Percentiles rank a stretch among this genome's conserved stretches.
Evolutionary conservation across 352 stramenopile genomes (phyloP).

Genomic region (Phytophthora palmivora): DNA sequence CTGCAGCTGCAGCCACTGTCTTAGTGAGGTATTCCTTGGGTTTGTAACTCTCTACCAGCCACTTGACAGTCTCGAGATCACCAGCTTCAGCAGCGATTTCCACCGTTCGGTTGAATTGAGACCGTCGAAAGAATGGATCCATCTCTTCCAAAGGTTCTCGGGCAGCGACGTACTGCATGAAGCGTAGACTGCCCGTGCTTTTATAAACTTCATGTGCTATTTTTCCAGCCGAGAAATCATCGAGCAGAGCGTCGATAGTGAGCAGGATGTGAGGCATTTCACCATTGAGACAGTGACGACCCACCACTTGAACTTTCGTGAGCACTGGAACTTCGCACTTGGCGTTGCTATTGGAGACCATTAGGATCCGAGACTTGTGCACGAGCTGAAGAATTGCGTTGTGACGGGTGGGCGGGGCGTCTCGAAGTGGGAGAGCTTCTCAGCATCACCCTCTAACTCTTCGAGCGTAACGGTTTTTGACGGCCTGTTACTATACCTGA

Average conservation of each 20-base stretch:
- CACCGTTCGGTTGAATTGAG: slow-evolving; percentile 31
- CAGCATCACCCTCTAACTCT: slow-evolving; percentile 14
- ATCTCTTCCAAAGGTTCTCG: slow-evolving; percentile 27
- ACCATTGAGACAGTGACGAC: slow-evolving; percentile 21
- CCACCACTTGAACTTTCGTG: slow-evolving; percentile 17
- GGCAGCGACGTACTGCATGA: slow-evolving; percentile 41
- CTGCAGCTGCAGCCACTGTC: slow-evolving; percentile 27
- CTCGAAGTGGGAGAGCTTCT: background rate
- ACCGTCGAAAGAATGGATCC: slow-evolving; percentile 34
- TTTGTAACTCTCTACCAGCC: slow-evolving; percentile 32
- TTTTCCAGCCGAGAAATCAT: slow-evolving; percentile 29
- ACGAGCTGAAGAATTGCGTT: slow-evolving; percentile 30
- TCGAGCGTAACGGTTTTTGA: slow-evolving; percentile 13
- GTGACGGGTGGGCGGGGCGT: slow-evolving; percentile 13
- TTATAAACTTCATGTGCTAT: slow-evolving; percentile 31
- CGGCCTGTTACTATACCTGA: slow-evolving; percentile 3
- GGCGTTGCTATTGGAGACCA: slow-evolving; percentile 16
- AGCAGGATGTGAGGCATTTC: slow-evolving; percentile 31
- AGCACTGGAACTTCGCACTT: slow-evolving; percentile 30
- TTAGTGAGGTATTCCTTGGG: slow-evolving; percentile 28
- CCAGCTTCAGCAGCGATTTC: slow-evolving; percentile 23
- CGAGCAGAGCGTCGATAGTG: slow-evolving; percentile 29
- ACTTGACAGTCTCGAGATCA: slow-evolving; percentile 31
- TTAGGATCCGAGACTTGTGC: slow-evolving; percentile 8
- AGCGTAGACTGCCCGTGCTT: slow-evolving; percentile 24